Base-by-base conservation (phyloP, 768 basidiomycete species). In the Russula griseocarnosa region DNA sequence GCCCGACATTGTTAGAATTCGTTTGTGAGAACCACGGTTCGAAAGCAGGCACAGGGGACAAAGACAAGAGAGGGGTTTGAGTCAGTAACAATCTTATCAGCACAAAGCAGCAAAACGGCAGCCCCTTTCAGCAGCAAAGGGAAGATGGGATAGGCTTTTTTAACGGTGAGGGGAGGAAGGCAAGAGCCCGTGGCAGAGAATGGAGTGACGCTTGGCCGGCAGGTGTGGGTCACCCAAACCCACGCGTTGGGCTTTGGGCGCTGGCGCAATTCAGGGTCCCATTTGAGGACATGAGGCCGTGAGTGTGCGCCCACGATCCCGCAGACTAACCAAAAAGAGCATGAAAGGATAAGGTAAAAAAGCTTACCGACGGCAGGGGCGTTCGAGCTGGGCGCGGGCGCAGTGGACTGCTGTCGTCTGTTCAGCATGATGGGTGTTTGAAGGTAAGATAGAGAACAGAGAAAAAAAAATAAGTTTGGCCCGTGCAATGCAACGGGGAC, bases 341-440 rank as follows among this genome's bases (percentile, higher is more conserved):
- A 24, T 0, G 30, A 6, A n/a, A 47, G 13, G 22, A n/a, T 5
- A 1, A 46, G 5, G 16, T 40, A 0, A 7, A 14, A 24, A 26
- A 6, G 49, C 49, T 50, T 28, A 50, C 49, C 49, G 26, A 16
- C 22, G 26, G 26, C 22, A 3, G 13, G 26, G 16, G 49, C 5
- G 7, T 0, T 26, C 26, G 49, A 6, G 24, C 14, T 3, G 9
- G 38, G 0, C 5, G 14, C 49, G 9, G 38, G 5, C 5, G 26
- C 49, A 18, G 49, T 26, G 7, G 49, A 28, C 14, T 38, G 30
- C 26, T 62, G 61, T 11, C 62, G 50, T n/a, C 51, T 58, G 46
- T 58, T 26, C 24, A 58, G 50, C 62, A 63, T 63, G 47, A 22
- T 13, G 28, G n/a, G 6, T 24, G 22, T 22, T 22, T 47, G 47